Conservation (phyloP, 2,329 filamentous ascomycete genomes). For the Fusarium falciforme region DNA sequence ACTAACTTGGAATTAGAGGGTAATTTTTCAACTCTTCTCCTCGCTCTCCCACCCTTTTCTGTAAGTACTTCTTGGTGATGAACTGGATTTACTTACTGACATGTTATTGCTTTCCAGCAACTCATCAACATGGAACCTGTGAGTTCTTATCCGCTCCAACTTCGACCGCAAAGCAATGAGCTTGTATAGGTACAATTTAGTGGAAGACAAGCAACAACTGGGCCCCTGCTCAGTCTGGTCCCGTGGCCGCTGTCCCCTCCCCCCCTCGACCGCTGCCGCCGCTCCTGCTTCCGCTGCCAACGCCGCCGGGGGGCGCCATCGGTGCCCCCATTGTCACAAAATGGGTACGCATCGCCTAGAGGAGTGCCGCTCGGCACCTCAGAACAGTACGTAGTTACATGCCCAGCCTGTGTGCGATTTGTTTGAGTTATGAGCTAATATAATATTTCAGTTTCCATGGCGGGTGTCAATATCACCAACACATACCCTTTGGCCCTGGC, state of each 20-base stretch:
- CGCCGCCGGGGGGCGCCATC: background rate
- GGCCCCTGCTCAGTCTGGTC: background rate
- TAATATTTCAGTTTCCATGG: background rate
- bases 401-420: background rate
- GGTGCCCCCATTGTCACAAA: background rate
- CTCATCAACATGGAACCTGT: background rate
- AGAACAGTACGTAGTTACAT: background rate
- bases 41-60: background rate
- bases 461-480: too few species aligned
- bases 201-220: background rate
- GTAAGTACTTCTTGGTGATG: background rate
- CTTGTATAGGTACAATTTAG: background rate
- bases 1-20: background rate
- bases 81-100: background rate
- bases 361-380: background rate
- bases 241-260: background rate
- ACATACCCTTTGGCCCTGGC: background rate
- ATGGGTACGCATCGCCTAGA: background rate
- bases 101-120: background rate
- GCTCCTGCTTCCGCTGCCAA: background rate
- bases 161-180: background rate
- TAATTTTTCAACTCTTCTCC: background rate
- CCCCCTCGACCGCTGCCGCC: background rate
- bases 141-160: background rate
- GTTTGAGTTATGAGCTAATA: background rate